These are phyloP conservation scores for Nakataea oryzae DNA, from an alignment of 2,329 filamentous ascomycete genomes.

Conservation along the genomic window DNA sequence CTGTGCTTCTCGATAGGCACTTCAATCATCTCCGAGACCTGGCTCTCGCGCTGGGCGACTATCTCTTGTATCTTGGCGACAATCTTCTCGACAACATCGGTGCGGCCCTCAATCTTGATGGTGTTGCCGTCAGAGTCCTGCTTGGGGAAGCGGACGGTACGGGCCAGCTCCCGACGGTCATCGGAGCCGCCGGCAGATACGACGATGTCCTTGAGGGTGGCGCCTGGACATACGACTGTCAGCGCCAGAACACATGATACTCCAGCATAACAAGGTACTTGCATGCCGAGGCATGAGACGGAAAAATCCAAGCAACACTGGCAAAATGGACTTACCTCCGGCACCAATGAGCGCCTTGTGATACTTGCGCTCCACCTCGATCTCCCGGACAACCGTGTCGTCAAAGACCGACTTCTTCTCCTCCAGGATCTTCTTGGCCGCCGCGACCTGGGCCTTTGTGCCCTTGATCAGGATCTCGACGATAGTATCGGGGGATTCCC, in stretches of 20 bases:
- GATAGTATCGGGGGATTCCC: slow-evolving; percentile 57
- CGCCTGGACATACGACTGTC: slow-evolving; percentile 44
- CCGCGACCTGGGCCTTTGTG: slow-evolving; percentile 80
- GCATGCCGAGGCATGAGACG: too few species aligned
- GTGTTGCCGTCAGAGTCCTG: slow-evolving; percentile 70
- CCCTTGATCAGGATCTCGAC: slow-evolving; percentile 90
- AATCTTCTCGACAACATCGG: slow-evolving; percentile 80
- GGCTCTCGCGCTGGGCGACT: slow-evolving; percentile 73
- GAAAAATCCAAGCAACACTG: background rate
- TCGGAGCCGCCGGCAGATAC: slow-evolving; percentile 80
- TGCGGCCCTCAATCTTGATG: slow-evolving; percentile 82
- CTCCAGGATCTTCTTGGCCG: slow-evolving; percentile 82
- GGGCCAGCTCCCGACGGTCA: slow-evolving; percentile 71
- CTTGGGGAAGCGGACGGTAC: slow-evolving; percentile 91
- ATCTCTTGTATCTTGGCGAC: slow-evolving; percentile 70
- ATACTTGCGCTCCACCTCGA: slow-evolving; percentile 91
- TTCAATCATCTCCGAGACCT: slow-evolving; percentile 68
- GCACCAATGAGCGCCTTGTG: slow-evolving; percentile 83
- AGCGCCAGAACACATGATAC: background rate
- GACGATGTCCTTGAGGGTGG: slow-evolving; percentile 79
- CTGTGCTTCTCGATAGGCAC: slow-evolving; percentile 86
- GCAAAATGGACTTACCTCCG: slow-evolving; percentile 53
- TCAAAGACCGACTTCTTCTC: slow-evolving; percentile 83
- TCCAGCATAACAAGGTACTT: too few species aligned
- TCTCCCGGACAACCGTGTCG: slow-evolving; percentile 71